Evolutionary conservation across 495 filamentous ascomycete genomes (phyloP).

Genomic region (Sphaerosporella brunnea): DNA sequence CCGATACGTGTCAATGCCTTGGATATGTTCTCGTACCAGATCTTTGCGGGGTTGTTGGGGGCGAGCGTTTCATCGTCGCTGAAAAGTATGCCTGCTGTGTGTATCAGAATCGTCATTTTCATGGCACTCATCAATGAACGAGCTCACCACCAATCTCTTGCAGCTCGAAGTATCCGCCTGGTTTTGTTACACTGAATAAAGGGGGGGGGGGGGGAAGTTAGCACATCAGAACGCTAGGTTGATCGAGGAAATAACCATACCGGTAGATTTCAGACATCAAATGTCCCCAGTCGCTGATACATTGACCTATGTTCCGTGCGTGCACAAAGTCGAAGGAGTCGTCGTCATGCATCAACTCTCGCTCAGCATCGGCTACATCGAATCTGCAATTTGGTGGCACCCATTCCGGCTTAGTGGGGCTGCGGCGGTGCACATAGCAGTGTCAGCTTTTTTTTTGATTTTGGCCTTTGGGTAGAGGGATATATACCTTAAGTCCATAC

Average conservation of each 20-base stretch:
- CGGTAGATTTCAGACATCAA: slow-evolving; percentile 29
- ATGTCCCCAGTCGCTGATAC: slow-evolving; percentile 33
- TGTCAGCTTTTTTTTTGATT: too few species aligned
- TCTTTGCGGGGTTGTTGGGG: not conserved
- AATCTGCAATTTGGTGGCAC: slow-evolving; percentile 28
- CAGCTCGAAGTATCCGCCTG: slow-evolving; percentile 36
- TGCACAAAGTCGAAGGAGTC: slow-evolving; percentile 39
- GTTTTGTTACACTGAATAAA: slow-evolving; percentile 26
- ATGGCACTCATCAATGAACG: not conserved
- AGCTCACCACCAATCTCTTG: slow-evolving; percentile 17
- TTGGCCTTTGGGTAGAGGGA: not conserved
- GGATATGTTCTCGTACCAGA: not conserved
- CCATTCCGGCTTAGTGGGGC: slow-evolving; percentile 15
- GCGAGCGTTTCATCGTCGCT: not conserved
- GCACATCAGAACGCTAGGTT: not conserved
- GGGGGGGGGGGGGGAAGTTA: not conserved
- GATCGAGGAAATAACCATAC: not conserved
- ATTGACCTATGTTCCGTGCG: slow-evolving; percentile 34
- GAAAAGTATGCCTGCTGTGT: not conserved
- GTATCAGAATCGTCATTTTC: too few species aligned
- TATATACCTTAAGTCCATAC: slow-evolving; percentile 45
- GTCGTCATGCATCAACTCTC: slow-evolving; percentile 24
- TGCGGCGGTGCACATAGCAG: too few species aligned
- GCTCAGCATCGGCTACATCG: slow-evolving; percentile 35
- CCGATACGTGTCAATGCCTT: not conserved